Conservation (phyloP, 495 filamentous ascomycete species). For the Penicillium herquei region DNA sequence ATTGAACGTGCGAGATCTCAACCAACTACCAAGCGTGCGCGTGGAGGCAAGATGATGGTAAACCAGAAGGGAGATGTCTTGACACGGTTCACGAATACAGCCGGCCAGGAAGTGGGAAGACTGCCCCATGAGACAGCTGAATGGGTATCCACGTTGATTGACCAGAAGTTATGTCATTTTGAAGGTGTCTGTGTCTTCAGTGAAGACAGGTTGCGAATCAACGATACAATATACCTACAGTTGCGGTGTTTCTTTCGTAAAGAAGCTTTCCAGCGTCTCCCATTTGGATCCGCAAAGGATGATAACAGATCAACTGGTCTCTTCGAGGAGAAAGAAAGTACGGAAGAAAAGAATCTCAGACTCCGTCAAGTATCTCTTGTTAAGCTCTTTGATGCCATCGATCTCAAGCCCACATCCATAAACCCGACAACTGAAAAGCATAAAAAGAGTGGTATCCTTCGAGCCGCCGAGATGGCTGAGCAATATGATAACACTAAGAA, state of each 20-base stretch:
- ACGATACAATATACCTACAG: conserved; percentile 91
- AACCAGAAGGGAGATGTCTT: conserved; percentile 73
- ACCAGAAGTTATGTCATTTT: conserved; percentile 86
- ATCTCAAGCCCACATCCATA: conserved; percentile 61
- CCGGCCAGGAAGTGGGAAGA: conserved; percentile 81
- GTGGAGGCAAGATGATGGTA: conserved; percentile 48
- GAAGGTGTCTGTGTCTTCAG: conserved; percentile 89
- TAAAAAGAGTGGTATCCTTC: conserved; percentile 76
- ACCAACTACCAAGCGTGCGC: conserved; percentile 51
- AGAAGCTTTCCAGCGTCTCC: conserved; percentile 64
- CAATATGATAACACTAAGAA: conserved; percentile 69
- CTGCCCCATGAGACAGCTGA: conserved; percentile 87
- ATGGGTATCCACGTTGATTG: conserved; percentile 91
- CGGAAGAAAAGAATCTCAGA: conserved; percentile 81
- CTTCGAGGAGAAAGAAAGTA: conserved; percentile 81
- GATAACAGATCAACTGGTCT: conserved; percentile 70
- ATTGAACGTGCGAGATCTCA: conserved; percentile 85
- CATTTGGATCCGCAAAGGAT: conserved; percentile 51
- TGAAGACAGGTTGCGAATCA: conserved; percentile 78
- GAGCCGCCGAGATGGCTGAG: conserved; percentile 82
- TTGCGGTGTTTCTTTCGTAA: conserved; percentile 73
- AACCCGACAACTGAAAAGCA: conserved; percentile 65
- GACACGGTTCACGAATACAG: conserved; percentile 84
- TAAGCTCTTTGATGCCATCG: conserved; percentile 85
- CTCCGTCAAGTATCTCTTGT: conserved; percentile 84